Evolutionary conservation across 2,329 filamentous ascomycete genomes (phyloP).

Genomic region (Aspergillus fumigatus): DNA sequence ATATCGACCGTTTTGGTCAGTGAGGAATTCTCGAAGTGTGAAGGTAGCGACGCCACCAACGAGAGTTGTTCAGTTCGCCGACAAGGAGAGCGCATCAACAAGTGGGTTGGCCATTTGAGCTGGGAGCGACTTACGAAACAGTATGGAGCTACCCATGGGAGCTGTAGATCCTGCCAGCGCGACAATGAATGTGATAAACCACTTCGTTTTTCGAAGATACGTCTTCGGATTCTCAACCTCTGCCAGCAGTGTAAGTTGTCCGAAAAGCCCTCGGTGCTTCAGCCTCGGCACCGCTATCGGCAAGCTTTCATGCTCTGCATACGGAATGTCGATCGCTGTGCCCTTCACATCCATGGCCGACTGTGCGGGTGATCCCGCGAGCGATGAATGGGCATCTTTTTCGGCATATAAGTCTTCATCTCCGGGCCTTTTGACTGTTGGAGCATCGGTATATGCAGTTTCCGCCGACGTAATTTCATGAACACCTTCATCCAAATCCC

Average conservation of each 20-base stretch:
- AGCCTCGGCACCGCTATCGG: slow-evolving; percentile 47
- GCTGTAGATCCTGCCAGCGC: slow-evolving; percentile 71
- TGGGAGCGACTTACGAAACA: slow-evolving; percentile 61
- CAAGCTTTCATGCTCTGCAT: slow-evolving; percentile 23
- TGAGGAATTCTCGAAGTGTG: too few species aligned
- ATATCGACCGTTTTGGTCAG: too few species aligned
- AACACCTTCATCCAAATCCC: slow-evolving; percentile 5
- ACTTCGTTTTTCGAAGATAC: slow-evolving; percentile 72
- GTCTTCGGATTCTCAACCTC: slow-evolving; percentile 74
- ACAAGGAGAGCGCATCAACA: neutral
- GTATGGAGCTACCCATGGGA: slow-evolving; percentile 78
- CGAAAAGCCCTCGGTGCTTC: slow-evolving; percentile 67
- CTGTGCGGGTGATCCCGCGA: slow-evolving; percentile 5
- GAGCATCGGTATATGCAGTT: neutral
- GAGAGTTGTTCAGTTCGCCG: too few species aligned
- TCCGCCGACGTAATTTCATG: neutral
- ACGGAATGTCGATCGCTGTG: slow-evolving; percentile 16
- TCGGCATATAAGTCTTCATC: slow-evolving; percentile 1
- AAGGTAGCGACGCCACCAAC: too few species aligned
- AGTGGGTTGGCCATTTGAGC: neutral
- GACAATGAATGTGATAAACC: slow-evolving; percentile 74
- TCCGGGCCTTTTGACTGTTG: neutral
- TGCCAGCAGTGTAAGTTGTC: slow-evolving; percentile 65
- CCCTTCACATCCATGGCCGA: slow-evolving; percentile 15
- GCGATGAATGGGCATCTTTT: slow-evolving; percentile 15